phyloP scores from a whole-genome alignment of 257 asterid species.

The Plectranthus barbatus region DNA sequence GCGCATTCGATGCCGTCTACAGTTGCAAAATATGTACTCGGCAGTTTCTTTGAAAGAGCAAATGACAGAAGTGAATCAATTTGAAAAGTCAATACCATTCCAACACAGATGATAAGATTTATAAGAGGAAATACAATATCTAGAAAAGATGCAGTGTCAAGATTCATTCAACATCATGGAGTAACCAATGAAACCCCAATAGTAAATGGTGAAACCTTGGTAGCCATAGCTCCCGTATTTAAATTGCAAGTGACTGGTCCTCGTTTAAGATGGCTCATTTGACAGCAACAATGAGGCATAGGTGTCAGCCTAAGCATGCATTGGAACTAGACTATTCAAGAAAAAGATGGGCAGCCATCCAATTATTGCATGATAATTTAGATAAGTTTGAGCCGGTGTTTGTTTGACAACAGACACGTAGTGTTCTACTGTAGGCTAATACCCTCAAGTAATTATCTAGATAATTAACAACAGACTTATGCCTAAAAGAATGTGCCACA shows the following conservation, averaged over 20 bases:
- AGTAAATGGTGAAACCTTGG: not conserved
- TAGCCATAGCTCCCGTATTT: not conserved
- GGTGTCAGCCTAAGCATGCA: not conserved
- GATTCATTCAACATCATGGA: not conserved
- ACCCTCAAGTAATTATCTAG: not conserved
- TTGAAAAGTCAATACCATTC: too few species aligned
- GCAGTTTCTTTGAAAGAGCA: conserved; percentile 52
- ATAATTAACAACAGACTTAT: not conserved
- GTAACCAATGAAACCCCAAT: not conserved
- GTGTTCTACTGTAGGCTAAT: not conserved
- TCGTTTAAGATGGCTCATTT: not conserved
- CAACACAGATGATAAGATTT: not conserved
- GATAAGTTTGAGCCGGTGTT: not conserved
- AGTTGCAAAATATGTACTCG: conserved; percentile 42
- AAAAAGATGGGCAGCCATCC: not conserved
- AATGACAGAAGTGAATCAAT: not conserved
- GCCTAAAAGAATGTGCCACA: not conserved
- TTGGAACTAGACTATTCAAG: not conserved
- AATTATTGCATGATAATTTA: not conserved
- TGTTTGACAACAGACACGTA: not conserved
- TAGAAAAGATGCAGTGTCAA: not conserved
- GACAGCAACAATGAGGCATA: not conserved
- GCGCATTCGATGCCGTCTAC: conserved; percentile 65
- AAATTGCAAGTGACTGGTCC: too few species aligned
- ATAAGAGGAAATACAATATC: not conserved